phyloP scores from a whole-genome alignment of 2,329 filamentous ascomycete species.

The Lachnellula occidentalis region DNA sequence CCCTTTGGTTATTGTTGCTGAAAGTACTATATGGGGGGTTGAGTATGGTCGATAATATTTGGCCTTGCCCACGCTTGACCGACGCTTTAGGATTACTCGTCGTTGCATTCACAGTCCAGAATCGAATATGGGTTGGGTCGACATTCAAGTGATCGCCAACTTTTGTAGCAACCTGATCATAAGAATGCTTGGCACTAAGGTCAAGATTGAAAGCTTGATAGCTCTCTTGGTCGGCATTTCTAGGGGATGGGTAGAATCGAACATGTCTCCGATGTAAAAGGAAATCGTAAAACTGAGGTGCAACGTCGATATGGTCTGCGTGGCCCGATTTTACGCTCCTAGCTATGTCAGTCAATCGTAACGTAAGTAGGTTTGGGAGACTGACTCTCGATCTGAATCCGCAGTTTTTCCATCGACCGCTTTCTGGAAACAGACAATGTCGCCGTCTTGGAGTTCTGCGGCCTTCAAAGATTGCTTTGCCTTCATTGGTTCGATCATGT shows the following conservation, averaged over 20 bases:
- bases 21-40: constrained; percentile 68
- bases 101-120: constrained; percentile 76
- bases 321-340: constrained; percentile 11
- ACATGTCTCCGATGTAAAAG: constrained; percentile 78
- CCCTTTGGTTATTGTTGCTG: constrained; percentile 62
- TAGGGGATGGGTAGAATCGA: constrained; percentile 66
- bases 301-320: constrained; percentile 59
- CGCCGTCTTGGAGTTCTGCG: constrained; percentile 93
- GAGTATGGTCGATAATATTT: constrained; percentile 74
- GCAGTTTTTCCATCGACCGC: constrained; percentile 42
- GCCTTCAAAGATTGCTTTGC: constrained; percentile 81
- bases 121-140: constrained; percentile 81
- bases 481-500: constrained; percentile 95
- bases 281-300: constrained; percentile 88
- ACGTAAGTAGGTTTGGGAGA: constrained; percentile 4
- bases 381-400: constrained; percentile 14
- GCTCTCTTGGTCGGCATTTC: constrained; percentile 41
- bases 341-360: constrained; percentile 15
- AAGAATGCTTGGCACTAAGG: constrained; percentile 82
- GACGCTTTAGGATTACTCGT: constrained; percentile 72
- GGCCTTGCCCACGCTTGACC: constrained; percentile 63
- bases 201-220: constrained; percentile 68
- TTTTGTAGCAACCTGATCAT: constrained; percentile 79
- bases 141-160: constrained; percentile 73
- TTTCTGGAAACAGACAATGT: constrained; percentile 92